Evolutionary conservation across 202 grass and related monocot species (phyloP), one percentile per base, ranked within the genome.

Genomic region (Zizania palustris): DNA sequence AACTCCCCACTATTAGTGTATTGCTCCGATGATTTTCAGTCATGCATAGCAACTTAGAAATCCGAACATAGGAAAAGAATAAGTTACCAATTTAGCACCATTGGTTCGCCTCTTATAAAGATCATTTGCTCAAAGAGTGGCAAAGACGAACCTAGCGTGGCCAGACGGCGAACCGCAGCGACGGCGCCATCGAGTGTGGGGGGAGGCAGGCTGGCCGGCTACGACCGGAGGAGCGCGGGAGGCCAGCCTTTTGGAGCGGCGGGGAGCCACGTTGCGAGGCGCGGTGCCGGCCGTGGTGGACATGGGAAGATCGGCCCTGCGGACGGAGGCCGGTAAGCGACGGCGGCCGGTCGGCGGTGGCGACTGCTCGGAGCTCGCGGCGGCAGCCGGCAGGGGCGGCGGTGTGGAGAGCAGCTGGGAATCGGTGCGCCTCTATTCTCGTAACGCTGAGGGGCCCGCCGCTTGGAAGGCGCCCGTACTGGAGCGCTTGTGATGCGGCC

Each of bases 201-300:
- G 70, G 16, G 70, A 18, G 41, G 71, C 45, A 43, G 73, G 58
- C 5, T 22, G 20, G 11, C 6, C 43, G 43, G 43, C 21, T 16
- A 15, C 40, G 48, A 18, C 15, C 1, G 46, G 15, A 33, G 45
- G 45, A 28, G 68, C 14, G 59, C 13, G 16, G 68, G 34, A 22
- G 67, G 68, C 16, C 16, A 9, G 33, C 80, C 72, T 54, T 34
- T 43, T 53, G 4, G 80, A 83, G 53, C 71, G 71, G 18, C 80
- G 80, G 19, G 60, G 46, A 36, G 37, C 59, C 45, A 48, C 59
- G 45, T n/a, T n/a, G n/a, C n/a, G n/a, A n/a, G n/a, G n/a, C n/a
- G n/a, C n/a, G n/a, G n/a, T n/a, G n/a, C 67, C 59, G 14, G 20
- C 7, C 15, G 68, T 5, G 60, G 40, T n/a, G 41, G 60, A 16